phyloP scores from a whole-genome alignment of 2,329 filamentous ascomycete genomes.

The Hypoxylon rubiginosum region DNA sequence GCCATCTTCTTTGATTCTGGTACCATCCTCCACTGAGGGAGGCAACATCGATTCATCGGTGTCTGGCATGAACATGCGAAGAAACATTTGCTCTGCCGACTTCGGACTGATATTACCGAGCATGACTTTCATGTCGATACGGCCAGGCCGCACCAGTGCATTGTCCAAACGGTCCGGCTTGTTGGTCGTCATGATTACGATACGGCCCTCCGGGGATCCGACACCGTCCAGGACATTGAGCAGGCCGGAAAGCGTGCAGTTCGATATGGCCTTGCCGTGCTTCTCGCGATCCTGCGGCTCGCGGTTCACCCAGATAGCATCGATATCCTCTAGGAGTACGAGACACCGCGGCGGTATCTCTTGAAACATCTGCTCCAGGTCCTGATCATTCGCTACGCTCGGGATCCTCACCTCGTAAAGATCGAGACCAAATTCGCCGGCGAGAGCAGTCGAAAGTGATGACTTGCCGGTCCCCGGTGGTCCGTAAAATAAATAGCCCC shows the following conservation, averaged over 20 bases:
- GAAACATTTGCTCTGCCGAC: constrained; percentile 54
- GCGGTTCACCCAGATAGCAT: constrained; percentile 60
- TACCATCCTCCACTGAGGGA: constrained; percentile 5
- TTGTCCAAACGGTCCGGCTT: constrained; percentile 70
- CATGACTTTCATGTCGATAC: constrained; percentile 71
- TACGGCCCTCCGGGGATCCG: constrained; percentile 72
- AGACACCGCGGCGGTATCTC: constrained; percentile 67
- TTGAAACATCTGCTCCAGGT: constrained; percentile 63
- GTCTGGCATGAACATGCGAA: constrained; percentile 54
- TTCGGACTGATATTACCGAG: constrained; percentile 54
- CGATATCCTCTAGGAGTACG: constrained; percentile 69
- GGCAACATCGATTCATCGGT: constrained; percentile 13
- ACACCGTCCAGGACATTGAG: constrained; percentile 76
- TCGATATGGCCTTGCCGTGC: constrained; percentile 44
- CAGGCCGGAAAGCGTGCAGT: constrained; percentile 70
- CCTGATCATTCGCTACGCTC: constrained; percentile 60
- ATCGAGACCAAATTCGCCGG: constrained; percentile 65
- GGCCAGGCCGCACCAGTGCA: constrained; percentile 71
- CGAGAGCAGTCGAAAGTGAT: constrained; percentile 63
- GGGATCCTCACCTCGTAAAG: constrained; percentile 66
- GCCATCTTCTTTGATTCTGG: constrained; percentile 1
- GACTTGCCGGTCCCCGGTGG: constrained; percentile 55
- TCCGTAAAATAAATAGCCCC: constrained; percentile 55
- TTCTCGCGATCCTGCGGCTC: constrained; percentile 49
- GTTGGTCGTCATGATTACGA: constrained; percentile 78